phyloP scores from a whole-genome alignment of 306 rosid genomes.

The Cucurbita ficifolia region DNA sequence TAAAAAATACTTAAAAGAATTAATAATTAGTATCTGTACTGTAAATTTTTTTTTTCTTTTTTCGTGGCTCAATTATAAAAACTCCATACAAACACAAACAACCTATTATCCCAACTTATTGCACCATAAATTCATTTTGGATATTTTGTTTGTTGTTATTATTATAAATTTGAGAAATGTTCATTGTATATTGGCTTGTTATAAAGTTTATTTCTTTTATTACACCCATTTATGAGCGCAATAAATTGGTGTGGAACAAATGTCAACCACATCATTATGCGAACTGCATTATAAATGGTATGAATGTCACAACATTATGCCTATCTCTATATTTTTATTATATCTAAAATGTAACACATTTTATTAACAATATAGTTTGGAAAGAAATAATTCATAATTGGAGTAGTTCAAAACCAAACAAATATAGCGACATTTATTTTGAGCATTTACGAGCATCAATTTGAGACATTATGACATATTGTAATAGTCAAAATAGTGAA shows the following conservation, averaged over 20 bases:
- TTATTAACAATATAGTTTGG: no score
- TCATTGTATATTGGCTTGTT: neutral
- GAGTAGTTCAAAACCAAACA: neutral
- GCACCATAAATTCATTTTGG: neutral
- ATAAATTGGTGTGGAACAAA: constrained; percentile 1
- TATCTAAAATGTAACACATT: no score
- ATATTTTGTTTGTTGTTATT: neutral
- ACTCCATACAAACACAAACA: neutral
- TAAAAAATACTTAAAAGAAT: no score
- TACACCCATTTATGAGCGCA: neutral
- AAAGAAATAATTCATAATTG: no score
- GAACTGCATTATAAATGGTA: neutral
- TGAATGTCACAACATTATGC: neutral
- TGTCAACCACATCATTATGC: neutral
- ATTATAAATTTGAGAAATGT: neutral
- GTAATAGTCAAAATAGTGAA: no score
- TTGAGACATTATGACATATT: neutral
- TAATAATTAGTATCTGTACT: no score
- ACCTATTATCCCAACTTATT: neutral
- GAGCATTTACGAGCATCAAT: neutral
- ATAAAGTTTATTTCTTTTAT: neutral
- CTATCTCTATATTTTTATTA: no score
- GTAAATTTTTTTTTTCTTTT: no score
- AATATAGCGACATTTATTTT: neutral
- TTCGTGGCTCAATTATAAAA: no score